Base-by-base conservation (phyloP, 1,284 basidiomycete species). In the Ustilago bromivora region DNA sequence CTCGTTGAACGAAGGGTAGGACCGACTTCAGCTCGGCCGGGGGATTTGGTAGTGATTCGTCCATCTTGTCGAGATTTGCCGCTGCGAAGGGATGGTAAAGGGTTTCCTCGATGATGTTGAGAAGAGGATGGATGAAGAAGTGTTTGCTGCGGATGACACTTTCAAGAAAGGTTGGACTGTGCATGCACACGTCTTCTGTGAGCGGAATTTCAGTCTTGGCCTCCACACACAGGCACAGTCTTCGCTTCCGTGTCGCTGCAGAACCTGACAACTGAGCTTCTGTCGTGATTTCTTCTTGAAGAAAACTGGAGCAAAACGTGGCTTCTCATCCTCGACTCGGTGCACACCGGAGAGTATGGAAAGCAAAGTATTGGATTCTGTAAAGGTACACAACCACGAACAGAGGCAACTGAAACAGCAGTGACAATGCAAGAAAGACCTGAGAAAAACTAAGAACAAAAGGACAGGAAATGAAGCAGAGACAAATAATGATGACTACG, bases 1-100 rank as follows among this genome's bases (percentile, higher is more conserved):
- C 93, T 57, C 96, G 90, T 84, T 94, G 94, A n/a, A 98, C 89
- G 85, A 91, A 96, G 3, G 94, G 92, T 9, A 90, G 86, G 67
- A 93, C 88, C 19, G 90, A 74, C 74, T 89, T 89, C 47, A 85
- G 81, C 58, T 81, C 72, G 8, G 71, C 51, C 5, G 80, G 81
- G 17, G 80, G 80, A 23, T 70, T 67, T 13, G 59, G 71, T 1
- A 76, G 59, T 53, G 66, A 55, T 13, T 74, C 69, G 52, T 78
- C 71, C 76, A 78, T 78, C 11, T 36, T 75, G 55, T 1, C 36
- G 31, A 51, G 38, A 3, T 4, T 38, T 12, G 58, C 11, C 15
- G 2, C 23, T 28, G 23, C 31, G 6, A 13, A 51, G 9, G 9
- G 49, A 51, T 31, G 28, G 31, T 9, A 19, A 28, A 51, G 9